Conservation (phyloP, 805 yeast species). For the Pichia paraexigua region DNA sequence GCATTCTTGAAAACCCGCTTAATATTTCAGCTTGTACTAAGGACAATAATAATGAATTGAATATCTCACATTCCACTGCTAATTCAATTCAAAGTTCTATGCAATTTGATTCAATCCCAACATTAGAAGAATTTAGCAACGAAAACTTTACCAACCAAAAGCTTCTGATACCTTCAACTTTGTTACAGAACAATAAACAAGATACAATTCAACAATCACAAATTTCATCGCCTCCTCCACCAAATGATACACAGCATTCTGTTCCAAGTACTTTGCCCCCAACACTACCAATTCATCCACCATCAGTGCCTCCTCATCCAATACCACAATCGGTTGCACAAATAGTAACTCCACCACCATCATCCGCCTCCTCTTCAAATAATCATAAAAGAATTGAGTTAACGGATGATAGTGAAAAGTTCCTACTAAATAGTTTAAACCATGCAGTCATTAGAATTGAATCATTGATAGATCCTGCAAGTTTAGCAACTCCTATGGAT, state of each 20-base stretch:
- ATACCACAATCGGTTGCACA: not conserved
- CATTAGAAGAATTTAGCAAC: not conserved
- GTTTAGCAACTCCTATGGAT: constrained; percentile 21
- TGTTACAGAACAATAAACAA: constrained; percentile 5
- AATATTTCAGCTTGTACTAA: not conserved
- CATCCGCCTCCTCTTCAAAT: not conserved
- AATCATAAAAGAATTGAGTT: not conserved
- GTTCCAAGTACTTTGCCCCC: not conserved
- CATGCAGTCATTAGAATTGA: constrained; percentile 25
- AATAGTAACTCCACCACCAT: not conserved
- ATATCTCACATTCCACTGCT: not conserved
- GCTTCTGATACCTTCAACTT: constrained; percentile 2
- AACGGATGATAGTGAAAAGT: constrained; percentile 16
- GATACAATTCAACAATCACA: not conserved
- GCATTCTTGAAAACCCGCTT: not conserved
- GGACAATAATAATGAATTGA: not conserved
- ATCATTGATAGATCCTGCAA: constrained; percentile 23
- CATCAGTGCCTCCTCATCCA: not conserved
- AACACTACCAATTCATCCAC: not conserved
- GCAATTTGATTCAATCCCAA: not conserved
- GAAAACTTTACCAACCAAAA: not conserved
- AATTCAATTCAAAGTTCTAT: not conserved
- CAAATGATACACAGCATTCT: not conserved
- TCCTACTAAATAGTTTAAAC: constrained; percentile 22
- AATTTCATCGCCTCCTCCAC: not conserved